Evolutionary conservation across 108 stramenopile species (phyloP).

Genomic region (Pseudonitzschia pungens): DNA sequence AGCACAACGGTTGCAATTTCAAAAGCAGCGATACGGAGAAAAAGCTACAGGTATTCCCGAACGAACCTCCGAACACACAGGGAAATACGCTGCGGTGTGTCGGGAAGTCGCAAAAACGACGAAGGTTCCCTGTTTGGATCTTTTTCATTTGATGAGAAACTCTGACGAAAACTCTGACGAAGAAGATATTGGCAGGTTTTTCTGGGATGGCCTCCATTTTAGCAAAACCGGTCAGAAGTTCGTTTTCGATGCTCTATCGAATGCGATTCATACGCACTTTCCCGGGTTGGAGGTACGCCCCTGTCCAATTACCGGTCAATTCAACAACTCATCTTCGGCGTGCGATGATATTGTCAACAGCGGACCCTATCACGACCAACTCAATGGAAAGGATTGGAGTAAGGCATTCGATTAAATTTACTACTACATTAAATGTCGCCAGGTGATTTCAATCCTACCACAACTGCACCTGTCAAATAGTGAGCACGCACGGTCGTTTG

Average conservation of each 20-base stretch:
- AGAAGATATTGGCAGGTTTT: constrained; percentile 39
- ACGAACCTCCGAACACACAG: constrained; percentile 56
- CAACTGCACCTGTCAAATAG: too few relatives aligned
- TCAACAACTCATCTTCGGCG: constrained; percentile 57
- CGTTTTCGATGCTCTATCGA: constrained; percentile 40
- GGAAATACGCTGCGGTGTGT: constrained; percentile 55
- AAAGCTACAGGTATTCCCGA: constrained; percentile 61
- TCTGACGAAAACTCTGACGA: constrained; percentile 19
- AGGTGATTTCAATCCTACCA: neutral
- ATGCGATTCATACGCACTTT: constrained; percentile 44
- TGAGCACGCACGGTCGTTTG: too few relatives aligned
- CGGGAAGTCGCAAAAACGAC: constrained; percentile 45
- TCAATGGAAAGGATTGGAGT: constrained; percentile 53
- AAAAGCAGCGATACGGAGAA: constrained; percentile 62
- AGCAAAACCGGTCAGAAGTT: constrained; percentile 57
- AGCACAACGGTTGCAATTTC: constrained; percentile 50
- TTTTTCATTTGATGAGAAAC: constrained; percentile 55
- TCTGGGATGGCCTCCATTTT: constrained; percentile 82
- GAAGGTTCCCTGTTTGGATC: constrained; percentile 48
- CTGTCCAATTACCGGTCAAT: constrained; percentile 55
- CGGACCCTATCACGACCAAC: constrained; percentile 82
- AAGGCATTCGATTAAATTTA: constrained; percentile 43
- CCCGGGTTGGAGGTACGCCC: constrained; percentile 54
- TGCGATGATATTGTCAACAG: constrained; percentile 39
- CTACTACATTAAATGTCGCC: neutral